Percentiles rank a stretch among this genome's conserved stretches.
phyloP scores from a whole-genome alignment of 176 grass and related monocot species.

The Saccharum officinarum region DNA sequence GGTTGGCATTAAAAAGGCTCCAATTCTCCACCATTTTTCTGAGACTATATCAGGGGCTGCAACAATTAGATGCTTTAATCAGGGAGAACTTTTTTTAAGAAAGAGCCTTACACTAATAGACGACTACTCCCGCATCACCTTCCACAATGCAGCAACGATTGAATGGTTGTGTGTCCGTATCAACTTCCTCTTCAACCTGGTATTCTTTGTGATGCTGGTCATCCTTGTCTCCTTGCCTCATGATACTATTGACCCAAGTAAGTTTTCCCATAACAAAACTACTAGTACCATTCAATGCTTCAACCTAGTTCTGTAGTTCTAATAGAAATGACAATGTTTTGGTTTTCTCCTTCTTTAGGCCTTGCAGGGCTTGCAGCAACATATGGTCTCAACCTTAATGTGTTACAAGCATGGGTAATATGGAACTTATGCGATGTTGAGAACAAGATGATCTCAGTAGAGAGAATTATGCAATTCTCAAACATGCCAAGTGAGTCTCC shows the following conservation, averaged over 20 bases:
- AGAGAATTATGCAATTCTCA: constrained; percentile 91
- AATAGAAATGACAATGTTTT: constrained; percentile 2
- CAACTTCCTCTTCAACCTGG: constrained; percentile 88
- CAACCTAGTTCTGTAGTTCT: neutral
- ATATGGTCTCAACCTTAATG: constrained; percentile 86
- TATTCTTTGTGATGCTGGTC: constrained; percentile 70
- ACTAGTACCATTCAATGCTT: neutral
- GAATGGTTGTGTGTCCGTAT: constrained; percentile 91
- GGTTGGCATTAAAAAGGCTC: constrained; percentile 90
- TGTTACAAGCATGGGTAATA: constrained; percentile 89
- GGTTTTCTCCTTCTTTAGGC: constrained; percentile 46
- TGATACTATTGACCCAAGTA: constrained; percentile 76
- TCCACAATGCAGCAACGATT: constrained; percentile 86
- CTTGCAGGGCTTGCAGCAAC: constrained; percentile 83
- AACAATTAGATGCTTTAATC: constrained; percentile 86
- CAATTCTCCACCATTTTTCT: constrained; percentile 84
- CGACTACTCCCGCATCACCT: constrained; percentile 82
- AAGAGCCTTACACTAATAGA: constrained; percentile 68
- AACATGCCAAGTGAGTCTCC: constrained; percentile 70
- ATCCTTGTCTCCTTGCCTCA: constrained; percentile 73
- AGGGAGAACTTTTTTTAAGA: constrained; percentile 61
- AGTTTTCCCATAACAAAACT: constrained; percentile 20
- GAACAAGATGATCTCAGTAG: constrained; percentile 96
- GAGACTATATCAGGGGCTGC: constrained; percentile 78
- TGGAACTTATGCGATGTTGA: constrained; percentile 94